Percentiles rank a stretch among this genome's conserved stretches.
These are phyloP conservation scores for Neurospora sp. DNA, from an alignment of 2,329 filamentous ascomycete genomes.

Conservation along the genomic window DNA sequence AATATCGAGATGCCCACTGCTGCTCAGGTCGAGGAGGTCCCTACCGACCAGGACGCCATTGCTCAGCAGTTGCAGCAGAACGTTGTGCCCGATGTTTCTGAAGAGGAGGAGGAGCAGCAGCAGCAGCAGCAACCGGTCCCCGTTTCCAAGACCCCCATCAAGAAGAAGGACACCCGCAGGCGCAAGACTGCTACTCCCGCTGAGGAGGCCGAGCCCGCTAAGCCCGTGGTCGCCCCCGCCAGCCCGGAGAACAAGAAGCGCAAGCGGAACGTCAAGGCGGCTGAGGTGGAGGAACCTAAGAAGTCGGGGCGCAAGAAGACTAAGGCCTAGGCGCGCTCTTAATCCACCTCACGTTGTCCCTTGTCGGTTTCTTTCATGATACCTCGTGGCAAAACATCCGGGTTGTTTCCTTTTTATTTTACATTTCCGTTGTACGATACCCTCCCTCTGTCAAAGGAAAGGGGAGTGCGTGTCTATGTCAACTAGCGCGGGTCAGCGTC, in stretches of 20 bases:
- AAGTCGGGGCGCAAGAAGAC: slow-evolving; percentile 52
- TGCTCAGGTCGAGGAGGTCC: slow-evolving; percentile 33
- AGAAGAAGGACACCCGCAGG: slow-evolving; percentile 41
- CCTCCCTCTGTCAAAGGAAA: slow-evolving; percentile 2
- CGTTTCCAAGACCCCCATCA: slow-evolving; percentile 49
- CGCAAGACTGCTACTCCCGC: slow-evolving; percentile 44
- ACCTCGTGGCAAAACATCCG: slow-evolving; percentile 11
- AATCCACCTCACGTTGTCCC: slow-evolving; percentile 16
- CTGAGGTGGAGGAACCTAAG: slow-evolving; percentile 48
- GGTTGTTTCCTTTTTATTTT: slow-evolving; percentile 10
- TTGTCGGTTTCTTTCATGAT: slow-evolving; percentile 22
- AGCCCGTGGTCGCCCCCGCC: slow-evolving; percentile 33
- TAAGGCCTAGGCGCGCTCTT: slow-evolving; percentile 26
- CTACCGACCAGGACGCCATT: slow-evolving; percentile 46
- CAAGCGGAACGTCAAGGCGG: slow-evolving; percentile 47
- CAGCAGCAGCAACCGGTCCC: slow-evolving; percentile 17
- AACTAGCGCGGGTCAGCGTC: background rate
- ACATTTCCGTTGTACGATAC: slow-evolving; percentile 8
- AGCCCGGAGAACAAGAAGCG: slow-evolving; percentile 54
- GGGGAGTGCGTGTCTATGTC: background rate
- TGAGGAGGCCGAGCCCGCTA: slow-evolving; percentile 30
- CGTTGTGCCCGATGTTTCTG: slow-evolving; percentile 27
- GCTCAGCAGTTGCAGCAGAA: slow-evolving; percentile 47
- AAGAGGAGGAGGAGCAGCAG: slow-evolving; percentile 25
- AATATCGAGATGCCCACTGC: slow-evolving; percentile 43